Evolutionary conservation across 2,329 filamentous ascomycete genomes (phyloP), one percentile per base, ranked within the genome.

Genomic region (Colletotrichum camelliae): DNA sequence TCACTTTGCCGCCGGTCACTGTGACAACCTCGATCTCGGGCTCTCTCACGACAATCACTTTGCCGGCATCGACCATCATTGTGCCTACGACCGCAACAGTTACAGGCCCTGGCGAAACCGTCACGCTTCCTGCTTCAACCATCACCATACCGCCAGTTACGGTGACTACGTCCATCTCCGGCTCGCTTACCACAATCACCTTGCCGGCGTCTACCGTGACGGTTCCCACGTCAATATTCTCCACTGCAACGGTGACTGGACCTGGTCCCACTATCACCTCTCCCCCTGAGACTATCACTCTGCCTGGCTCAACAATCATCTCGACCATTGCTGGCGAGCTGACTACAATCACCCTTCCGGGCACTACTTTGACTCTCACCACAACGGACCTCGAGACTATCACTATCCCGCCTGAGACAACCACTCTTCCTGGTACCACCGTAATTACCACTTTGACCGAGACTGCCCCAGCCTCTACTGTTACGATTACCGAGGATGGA

Each of bases 401-500:
- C 4, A 80, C 79, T 7, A 35, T 77, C 1, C 79, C 80, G 12
- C 77, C 77, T 7, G 64, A 75, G 52, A 74, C 79, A 1, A 77
- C 78, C 5, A 81, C 79, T 24, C 61, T 81, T 2, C 81, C 81
- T 27, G 81, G 78, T 5, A 78, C 79, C 24, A 85, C 83, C 1
- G 62, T 84, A 15, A 80, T 83, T 4, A 83, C 83, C 0, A 83
- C 84, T 5, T 72, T 85, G 31, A 83, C 83, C 5, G 78, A 80
- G 24, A 78, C 78, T 2, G 76, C 80, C 5, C 80, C 81, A 1
- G 80, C 78, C 15, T 77, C 81, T 9, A 85, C 84, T 0, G 70
- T 82, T 18, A 85, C 82, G 0, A 43, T 84, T n/a, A 85, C 81
- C 7, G 57, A 79, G 37, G 79, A 79, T 7, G 84, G 80, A 10